Conservation (phyloP, 1,284 basidiomycete species). For the Naganishia cerealis region DNA sequence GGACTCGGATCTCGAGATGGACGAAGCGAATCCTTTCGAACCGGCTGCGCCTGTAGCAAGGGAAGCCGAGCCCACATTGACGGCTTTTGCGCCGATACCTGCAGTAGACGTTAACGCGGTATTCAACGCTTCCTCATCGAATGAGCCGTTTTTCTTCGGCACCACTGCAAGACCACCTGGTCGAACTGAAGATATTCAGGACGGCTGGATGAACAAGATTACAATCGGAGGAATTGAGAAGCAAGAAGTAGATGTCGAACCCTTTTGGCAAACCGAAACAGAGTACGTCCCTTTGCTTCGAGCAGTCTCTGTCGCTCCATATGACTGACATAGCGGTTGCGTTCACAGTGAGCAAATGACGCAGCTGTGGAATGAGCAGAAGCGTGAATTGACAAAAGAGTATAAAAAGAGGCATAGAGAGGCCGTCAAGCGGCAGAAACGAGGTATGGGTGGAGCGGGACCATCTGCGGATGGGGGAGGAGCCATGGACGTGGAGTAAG, state of each 20-base stretch:
- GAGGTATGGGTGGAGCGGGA: constrained; percentile 59
- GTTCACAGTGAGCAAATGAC: constrained; percentile 60
- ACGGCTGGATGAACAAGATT: constrained; percentile 26
- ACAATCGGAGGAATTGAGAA: constrained; percentile 21
- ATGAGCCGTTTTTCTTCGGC: constrained; percentile 50
- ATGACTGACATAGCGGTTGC: background rate
- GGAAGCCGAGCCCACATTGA: constrained; percentile 31
- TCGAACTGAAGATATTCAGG: constrained; percentile 12
- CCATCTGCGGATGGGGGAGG: constrained; percentile 16
- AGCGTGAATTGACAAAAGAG: constrained; percentile 68
- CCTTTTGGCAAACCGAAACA: constrained; percentile 33
- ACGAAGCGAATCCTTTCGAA: constrained; percentile 22
- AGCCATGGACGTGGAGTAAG: constrained; percentile 42
- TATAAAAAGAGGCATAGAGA: constrained; percentile 79
- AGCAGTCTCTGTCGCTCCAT: background rate
- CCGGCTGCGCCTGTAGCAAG: constrained; percentile 24
- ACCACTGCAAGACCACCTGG: constrained; percentile 10
- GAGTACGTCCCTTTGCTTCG: constrained; percentile 26
- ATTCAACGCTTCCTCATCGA: constrained; percentile 42
- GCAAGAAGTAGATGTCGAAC: constrained; percentile 28
- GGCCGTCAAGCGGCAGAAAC: constrained; percentile 67
- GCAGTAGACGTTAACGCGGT: constrained; percentile 37
- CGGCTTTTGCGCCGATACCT: constrained; percentile 36
- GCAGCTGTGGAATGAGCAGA: constrained; percentile 68
- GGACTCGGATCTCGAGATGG: constrained; percentile 46